Conservation (phyloP, 257 asterid genomes). For the Penstemon barbatus region DNA sequence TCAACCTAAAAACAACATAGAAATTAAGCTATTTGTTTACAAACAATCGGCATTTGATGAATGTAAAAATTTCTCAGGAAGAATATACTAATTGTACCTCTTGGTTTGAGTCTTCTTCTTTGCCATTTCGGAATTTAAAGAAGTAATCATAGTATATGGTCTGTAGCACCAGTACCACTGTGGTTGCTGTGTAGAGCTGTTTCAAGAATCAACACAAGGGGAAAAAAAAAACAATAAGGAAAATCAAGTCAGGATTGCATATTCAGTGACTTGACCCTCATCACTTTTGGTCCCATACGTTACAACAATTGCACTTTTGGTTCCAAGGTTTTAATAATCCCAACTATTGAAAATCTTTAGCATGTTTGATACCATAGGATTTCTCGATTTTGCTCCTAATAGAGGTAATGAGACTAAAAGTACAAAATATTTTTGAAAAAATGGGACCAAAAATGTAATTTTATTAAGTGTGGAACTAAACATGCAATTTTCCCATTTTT, state of each 20-base stretch:
- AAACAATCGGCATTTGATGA: neutral
- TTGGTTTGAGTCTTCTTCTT: constrained; percentile 32
- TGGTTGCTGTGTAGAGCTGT: constrained; percentile 76
- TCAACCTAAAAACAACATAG: constrained; percentile 39
- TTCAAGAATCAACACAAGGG: constrained; percentile 1
- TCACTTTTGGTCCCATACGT: no score
- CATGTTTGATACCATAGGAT: no score
- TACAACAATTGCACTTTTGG: no score
- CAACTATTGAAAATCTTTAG: no score
- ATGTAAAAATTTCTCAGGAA: neutral
- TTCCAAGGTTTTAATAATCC: no score
- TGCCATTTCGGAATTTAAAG: constrained; percentile 37
- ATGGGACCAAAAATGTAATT: neutral
- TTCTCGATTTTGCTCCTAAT: no score
- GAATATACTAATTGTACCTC: constrained; percentile 38
- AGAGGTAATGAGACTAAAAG: no score
- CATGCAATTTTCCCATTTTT: neutral
- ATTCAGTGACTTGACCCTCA: no score
- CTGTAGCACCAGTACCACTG: constrained; percentile 72
- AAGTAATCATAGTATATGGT: constrained; percentile 70
- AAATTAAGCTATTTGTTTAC: neutral
- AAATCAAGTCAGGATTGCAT: no score
- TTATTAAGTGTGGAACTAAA: neutral
- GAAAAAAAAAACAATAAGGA: no score
- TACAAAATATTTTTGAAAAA: no score